Conservation (phyloP, 176 grass and related monocot species). For the Oryza punctata region DNA sequence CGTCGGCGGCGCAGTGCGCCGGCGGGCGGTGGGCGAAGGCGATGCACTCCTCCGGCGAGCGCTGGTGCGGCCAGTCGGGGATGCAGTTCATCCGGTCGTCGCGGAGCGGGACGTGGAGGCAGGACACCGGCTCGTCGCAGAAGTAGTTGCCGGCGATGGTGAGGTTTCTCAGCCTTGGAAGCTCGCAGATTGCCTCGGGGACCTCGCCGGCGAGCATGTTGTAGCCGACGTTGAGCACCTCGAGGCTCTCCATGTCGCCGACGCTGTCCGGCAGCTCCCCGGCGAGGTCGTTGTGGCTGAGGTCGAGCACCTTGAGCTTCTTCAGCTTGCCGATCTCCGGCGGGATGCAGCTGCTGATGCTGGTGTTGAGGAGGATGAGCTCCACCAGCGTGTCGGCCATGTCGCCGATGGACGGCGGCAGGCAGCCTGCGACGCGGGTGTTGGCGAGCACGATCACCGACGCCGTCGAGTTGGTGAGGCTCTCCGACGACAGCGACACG, state of each 20-base stretch:
- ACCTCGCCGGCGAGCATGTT: slow-evolving; percentile 72
- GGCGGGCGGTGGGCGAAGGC: slow-evolving; percentile 66
- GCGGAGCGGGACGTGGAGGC: slow-evolving; percentile 53
- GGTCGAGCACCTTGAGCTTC: slow-evolving; percentile 84
- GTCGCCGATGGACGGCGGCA: slow-evolving; percentile 60
- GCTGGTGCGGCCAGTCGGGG: slow-evolving; percentile 65
- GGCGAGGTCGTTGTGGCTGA: slow-evolving; percentile 76
- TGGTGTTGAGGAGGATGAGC: slow-evolving; percentile 75
- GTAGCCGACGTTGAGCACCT: slow-evolving; percentile 78
- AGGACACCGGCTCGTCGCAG: slow-evolving; percentile 67
- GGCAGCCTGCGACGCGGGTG: slow-evolving; percentile 67
- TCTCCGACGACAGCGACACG: slow-evolving; percentile 55
- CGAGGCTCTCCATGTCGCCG: slow-evolving; percentile 72
- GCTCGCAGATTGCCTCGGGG: slow-evolving; percentile 60
- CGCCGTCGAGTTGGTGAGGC: slow-evolving; percentile 65
- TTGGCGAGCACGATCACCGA: slow-evolving; percentile 93
- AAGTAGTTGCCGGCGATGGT: slow-evolving; percentile 83
- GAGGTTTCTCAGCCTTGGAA: slow-evolving; percentile 72
- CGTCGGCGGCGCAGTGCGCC: slow-evolving; percentile 67
- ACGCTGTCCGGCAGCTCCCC: slow-evolving; percentile 67
- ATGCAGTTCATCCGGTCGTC: slow-evolving; percentile 90
- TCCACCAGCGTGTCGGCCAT: slow-evolving; percentile 76
- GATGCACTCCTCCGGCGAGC: slow-evolving; percentile 67
- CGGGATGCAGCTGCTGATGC: slow-evolving; percentile 80
- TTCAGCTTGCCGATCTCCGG: slow-evolving; percentile 71